Percentiles rank a stretch among this genome's conserved stretches.
These are phyloP conservation scores for Elymus sibiricus DNA, from an alignment of 176 grass and related monocot species.

Conservation along the genomic window DNA sequence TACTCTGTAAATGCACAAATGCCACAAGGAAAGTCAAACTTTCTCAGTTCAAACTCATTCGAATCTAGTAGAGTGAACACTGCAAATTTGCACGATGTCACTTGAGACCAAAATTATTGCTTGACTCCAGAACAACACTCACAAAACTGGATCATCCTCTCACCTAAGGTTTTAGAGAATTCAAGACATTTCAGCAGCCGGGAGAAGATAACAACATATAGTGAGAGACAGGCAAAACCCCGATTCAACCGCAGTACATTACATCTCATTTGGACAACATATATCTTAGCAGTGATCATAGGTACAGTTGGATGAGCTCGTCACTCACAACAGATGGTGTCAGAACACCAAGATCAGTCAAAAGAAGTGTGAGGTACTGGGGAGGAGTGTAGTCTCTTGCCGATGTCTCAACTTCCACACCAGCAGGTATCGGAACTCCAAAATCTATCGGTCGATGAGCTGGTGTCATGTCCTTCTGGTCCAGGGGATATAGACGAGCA, in stretches of 20 bases:
- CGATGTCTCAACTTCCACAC: slow-evolving; percentile 66
- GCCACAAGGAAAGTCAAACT: background rate
- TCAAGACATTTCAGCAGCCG: background rate
- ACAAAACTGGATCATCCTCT: slow-evolving; percentile 20
- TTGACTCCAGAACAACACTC: background rate
- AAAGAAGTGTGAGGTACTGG: slow-evolving; percentile 68
- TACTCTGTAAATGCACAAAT: background rate
- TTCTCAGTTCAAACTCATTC: background rate
- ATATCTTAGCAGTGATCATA: slow-evolving; percentile 23
- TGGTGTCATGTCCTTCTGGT: slow-evolving; percentile 77
- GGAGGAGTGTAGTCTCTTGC: slow-evolving; percentile 81
- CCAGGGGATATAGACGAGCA: slow-evolving; percentile 71
- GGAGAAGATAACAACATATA: background rate
- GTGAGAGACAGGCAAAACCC: background rate
- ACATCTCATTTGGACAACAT: background rate
- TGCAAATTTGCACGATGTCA: background rate
- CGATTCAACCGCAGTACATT: background rate
- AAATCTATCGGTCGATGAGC: slow-evolving; percentile 70
- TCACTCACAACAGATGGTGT: slow-evolving; percentile 82
- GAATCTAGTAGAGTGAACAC: background rate
- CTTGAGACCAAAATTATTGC: background rate
- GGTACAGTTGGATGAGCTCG: slow-evolving; percentile 73
- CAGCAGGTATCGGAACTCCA: slow-evolving; percentile 50
- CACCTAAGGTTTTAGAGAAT: background rate
- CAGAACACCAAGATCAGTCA: slow-evolving; percentile 71